phyloP scores from a whole-genome alignment of 2,329 filamentous ascomycete genomes.

The Exophiala dermatitidis region DNA sequence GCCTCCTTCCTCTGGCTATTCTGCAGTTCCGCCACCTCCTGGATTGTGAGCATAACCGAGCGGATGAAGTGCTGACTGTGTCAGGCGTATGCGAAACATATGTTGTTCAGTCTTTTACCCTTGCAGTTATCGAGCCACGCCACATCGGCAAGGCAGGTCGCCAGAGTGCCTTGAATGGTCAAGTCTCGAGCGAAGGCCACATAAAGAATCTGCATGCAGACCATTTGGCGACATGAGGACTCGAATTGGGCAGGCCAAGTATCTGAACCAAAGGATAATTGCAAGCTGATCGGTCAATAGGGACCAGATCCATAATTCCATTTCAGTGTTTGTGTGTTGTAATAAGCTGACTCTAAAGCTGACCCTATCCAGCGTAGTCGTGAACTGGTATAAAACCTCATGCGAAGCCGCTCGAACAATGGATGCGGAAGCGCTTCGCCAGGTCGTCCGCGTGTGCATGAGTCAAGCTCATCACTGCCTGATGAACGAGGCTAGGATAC shows the following conservation, averaged over 20 bases:
- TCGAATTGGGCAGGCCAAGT: constrained; percentile 20
- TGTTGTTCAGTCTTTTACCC: background rate
- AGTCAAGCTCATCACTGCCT: too few relatives aligned
- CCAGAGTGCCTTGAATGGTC: too few relatives aligned
- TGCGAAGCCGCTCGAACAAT: background rate
- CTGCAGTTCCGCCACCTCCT: constrained; percentile 21
- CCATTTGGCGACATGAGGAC: background rate
- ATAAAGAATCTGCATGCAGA: background rate
- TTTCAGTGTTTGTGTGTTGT: constrained; percentile 8
- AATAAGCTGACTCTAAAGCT: constrained; percentile 15
- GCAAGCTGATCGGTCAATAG: constrained; percentile 26
- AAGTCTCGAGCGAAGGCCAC: too few relatives aligned
- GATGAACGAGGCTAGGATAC: too few relatives aligned
- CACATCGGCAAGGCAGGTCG: too few relatives aligned
- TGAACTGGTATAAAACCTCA: background rate
- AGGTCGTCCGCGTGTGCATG: too few relatives aligned
- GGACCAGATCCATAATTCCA: constrained; percentile 24
- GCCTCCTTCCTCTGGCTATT: constrained; percentile 16
- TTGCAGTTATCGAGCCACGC: background rate
- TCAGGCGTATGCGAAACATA: background rate
- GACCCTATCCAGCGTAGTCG: constrained; percentile 12
- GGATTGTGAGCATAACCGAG: constrained; percentile 17
- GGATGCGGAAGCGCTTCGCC: too few relatives aligned
- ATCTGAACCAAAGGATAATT: constrained; percentile 18
- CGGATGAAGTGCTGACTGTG: background rate